Percentiles rank a stretch among this genome's conserved stretches.
These are phyloP conservation scores for Salvia splendens DNA, from an alignment of 257 asterid genomes.

Conservation along the genomic window DNA sequence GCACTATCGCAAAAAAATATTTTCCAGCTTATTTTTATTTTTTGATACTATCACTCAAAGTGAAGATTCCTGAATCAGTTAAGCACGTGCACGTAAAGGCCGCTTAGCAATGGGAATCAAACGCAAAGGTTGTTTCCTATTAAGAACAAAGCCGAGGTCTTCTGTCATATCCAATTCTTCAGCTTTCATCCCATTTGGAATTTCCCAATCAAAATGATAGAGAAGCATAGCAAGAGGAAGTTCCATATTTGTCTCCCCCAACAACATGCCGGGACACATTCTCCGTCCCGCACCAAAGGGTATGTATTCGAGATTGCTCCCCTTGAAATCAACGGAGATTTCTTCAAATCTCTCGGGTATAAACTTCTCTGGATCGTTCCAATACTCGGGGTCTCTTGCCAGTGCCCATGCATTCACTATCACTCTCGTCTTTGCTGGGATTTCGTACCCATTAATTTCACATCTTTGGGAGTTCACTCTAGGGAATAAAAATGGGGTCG, in stretches of 20 bases:
- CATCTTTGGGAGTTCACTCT: too few species aligned
- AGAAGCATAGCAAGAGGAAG: not conserved
- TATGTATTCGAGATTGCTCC: not conserved
- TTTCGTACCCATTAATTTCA: not conserved
- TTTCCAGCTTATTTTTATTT: too few species aligned
- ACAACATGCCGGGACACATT: not conserved
- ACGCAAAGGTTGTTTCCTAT: not conserved
- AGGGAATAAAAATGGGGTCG: too few species aligned
- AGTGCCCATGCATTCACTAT: not conserved
- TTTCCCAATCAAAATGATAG: not conserved
- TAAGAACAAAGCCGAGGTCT: not conserved
- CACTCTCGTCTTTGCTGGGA: not conserved
- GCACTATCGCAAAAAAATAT: too few species aligned
- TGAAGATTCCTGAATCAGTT: too few species aligned
- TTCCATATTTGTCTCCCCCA: not conserved
- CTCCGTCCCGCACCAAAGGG: conserved; percentile 3
- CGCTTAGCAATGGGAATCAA: not conserved
- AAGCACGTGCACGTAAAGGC: not conserved
- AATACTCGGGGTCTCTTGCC: not conserved
- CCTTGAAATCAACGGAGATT: not conserved
- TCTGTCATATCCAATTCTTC: not conserved
- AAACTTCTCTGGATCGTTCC: not conserved
- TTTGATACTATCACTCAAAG: too few species aligned
- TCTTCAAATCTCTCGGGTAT: not conserved
- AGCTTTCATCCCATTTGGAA: not conserved